Conservation (phyloP, 2,329 filamentous ascomycete species). For the Pyricularia sp. region DNA sequence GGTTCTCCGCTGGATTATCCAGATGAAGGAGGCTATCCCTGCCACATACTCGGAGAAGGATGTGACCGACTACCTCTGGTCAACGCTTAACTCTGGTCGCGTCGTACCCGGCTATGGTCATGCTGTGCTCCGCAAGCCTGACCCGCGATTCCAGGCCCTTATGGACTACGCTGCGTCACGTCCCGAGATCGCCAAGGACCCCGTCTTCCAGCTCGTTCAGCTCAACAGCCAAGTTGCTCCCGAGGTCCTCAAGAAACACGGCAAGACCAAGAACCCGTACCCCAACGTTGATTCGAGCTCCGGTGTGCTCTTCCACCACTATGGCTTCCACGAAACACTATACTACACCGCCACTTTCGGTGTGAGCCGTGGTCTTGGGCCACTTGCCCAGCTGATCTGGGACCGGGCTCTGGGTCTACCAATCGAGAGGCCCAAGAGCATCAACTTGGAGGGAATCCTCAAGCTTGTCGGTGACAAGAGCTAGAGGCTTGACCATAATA, state of each 20-base stretch:
- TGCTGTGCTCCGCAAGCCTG: constrained; percentile 89
- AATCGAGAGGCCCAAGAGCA: constrained; percentile 96
- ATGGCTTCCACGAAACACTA: constrained; percentile 90
- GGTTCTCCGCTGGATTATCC: constrained; percentile 88
- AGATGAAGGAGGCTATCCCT: constrained; percentile 87
- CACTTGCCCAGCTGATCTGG: constrained; percentile 91
- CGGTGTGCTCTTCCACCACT: constrained; percentile 94
- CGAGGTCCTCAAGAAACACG: constrained; percentile 80
- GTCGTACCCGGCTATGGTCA: constrained; percentile 94
- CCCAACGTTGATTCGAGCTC: constrained; percentile 93
- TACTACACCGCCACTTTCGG: constrained; percentile 77
- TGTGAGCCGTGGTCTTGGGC: constrained; percentile 62
- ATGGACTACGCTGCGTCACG: constrained; percentile 88
- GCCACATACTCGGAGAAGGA: constrained; percentile 65
- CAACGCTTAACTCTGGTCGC: constrained; percentile 81
- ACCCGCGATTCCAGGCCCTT: constrained; percentile 88
- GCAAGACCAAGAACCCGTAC: constrained; percentile 97
- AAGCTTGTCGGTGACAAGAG: constrained; percentile 40
- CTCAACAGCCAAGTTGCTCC: constrained; percentile 88
- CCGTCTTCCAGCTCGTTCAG: constrained; percentile 88
- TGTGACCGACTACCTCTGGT: constrained; percentile 83
- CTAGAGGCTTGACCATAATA: background rate
- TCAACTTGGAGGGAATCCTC: constrained; percentile 77
- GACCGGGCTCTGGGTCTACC: constrained; percentile 85
- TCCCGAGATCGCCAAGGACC: constrained; percentile 73